Evolutionary conservation across 2,329 filamentous ascomycete species (phyloP).

Genomic region (Hortaea werneckii): DNA sequence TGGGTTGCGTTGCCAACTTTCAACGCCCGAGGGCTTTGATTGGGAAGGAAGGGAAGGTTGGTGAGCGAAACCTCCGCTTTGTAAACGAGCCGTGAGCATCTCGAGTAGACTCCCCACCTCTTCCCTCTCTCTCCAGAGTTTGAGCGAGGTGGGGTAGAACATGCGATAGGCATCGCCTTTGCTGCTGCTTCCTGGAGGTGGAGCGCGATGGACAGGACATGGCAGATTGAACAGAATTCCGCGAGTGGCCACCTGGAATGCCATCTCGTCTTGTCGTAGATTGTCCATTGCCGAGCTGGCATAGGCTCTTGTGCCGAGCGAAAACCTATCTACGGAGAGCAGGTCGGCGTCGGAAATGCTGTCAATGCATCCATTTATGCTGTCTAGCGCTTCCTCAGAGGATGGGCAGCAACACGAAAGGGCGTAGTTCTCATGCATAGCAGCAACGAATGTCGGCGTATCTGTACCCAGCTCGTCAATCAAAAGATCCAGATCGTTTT

Average conservation of each 20-base stretch:
- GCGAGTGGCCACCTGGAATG: conserved; percentile 80
- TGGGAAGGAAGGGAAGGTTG: neutral
- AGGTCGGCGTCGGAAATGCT: conserved; percentile 81
- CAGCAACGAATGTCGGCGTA: conserved; percentile 77
- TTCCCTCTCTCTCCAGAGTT: conserved; percentile 73
- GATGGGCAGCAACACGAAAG: conserved; percentile 63
- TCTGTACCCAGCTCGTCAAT: conserved; percentile 92
- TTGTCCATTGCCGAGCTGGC: conserved; percentile 53
- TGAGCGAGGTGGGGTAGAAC: conserved; percentile 80
- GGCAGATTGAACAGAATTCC: conserved; percentile 80
- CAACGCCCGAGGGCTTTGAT: conserved; percentile 7
- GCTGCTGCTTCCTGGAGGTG: conserved; percentile 24
- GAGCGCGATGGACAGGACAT: conserved; percentile 62
- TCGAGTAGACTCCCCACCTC: conserved; percentile 68
- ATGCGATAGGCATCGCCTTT: conserved; percentile 63
- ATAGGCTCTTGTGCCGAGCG: conserved; percentile 42
- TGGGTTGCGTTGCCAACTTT: conserved; percentile 12
- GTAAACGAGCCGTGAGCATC: conserved; percentile 53
- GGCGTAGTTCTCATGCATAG: conserved; percentile 87
- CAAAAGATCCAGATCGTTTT: conserved; percentile 52
- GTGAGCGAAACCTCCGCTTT: conserved; percentile 21
- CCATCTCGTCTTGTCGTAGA: conserved; percentile 84
- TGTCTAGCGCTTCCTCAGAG: conserved; percentile 57
- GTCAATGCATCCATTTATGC: conserved; percentile 76
- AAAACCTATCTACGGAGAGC: conserved; percentile 64